phyloP scores from a whole-genome alignment of 129 eudicot species.

The Ambrosia trifida region DNA sequence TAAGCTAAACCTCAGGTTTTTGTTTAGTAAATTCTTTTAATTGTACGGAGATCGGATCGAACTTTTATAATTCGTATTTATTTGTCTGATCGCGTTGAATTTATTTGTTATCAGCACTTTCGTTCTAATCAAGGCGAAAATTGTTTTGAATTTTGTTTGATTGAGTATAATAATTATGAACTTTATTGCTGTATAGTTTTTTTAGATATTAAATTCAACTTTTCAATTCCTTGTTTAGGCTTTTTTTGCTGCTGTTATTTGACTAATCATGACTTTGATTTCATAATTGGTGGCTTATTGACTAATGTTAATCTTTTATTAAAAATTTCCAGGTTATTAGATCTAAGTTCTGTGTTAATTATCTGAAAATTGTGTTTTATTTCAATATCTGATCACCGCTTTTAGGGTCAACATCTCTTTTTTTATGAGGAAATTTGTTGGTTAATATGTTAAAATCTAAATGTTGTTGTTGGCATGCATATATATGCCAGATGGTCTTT shows the following conservation, averaged over 20 bases:
- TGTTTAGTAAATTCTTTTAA: constrained; percentile 10
- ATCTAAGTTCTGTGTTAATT: constrained; percentile 12
- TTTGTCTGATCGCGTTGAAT: constrained; percentile 20
- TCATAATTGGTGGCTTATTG: neutral
- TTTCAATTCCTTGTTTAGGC: neutral
- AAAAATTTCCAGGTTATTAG: constrained; percentile 13
- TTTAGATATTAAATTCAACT: neutral
- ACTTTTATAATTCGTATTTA: constrained; percentile 10
- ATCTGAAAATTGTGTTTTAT: too few relatives aligned
- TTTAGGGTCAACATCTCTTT: neutral
- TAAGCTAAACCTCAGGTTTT: constrained; percentile 26
- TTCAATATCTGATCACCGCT: neutral
- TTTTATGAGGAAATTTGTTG: constrained; percentile 5
- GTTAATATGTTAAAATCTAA: constrained; percentile 14
- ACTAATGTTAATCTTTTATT: neutral
- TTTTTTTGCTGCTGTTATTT: neutral
- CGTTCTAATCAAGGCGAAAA: constrained; percentile 15
- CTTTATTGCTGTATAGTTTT: neutral
- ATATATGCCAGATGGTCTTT: neutral
- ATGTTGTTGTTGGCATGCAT: constrained; percentile 22
- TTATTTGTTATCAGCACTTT: too few relatives aligned
- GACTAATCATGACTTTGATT: neutral
- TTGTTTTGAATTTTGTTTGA: constrained; percentile 6
- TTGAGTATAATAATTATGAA: constrained; percentile 12
- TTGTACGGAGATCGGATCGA: constrained; percentile 34